Evolutionary conservation across 1,284 basidiomycete species (phyloP), one percentile per base, ranked within the genome.

Genomic region (Fistulinella staudtii): DNA sequence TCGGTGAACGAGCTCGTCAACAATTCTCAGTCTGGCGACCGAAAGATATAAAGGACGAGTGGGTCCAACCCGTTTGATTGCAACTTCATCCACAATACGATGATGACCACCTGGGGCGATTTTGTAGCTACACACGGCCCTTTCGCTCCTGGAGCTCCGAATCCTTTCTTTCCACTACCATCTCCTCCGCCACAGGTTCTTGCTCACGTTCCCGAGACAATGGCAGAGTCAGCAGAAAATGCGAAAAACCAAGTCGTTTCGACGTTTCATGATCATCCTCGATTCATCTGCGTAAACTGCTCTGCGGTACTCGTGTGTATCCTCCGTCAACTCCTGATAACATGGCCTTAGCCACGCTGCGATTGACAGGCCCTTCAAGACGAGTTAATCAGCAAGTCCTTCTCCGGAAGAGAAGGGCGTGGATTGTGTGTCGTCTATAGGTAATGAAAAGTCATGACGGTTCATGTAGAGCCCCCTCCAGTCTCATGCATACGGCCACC

Each of bases 361-460:
- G 15, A 14, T 45, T 20, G 45, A 15, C 50, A 88, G 85, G 76
- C 81, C 17, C 70, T 89, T n/a, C 86, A 92, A 64, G 89, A 92
- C 57, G 89, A 93, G 53, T 67, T 91, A 9, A 87, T 93, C 53
- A 89, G 85, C 67, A 92, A 92, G 61, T 70, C 86, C 0, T 93
- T 93, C 69, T 85, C 85, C 18, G 89, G 89, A 1, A 69, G 90
- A 51, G 89, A 92, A 48, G 90, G 89, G 1, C 74, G 86, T 47
- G 89, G 89, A 53, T 91, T 80, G 85, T 80, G 54, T 65, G 84
- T 78, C 17, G 15, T 42, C 41, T n/a, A n/a, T n/a, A n/a, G n/a
- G n/a, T n/a, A n/a, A n/a, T n/a, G n/a, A n/a, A n/a, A n/a, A n/a
- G n/a, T n/a, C n/a, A n/a, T n/a, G n/a, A n/a, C n/a, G n/a, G 27